A percentile compares a stretch with the other conserved stretches of the same genome.
These are phyloP conservation scores for Zalerion maritima DNA, from an alignment of 495 filamentous ascomycete species.

Conservation along the genomic window DNA sequence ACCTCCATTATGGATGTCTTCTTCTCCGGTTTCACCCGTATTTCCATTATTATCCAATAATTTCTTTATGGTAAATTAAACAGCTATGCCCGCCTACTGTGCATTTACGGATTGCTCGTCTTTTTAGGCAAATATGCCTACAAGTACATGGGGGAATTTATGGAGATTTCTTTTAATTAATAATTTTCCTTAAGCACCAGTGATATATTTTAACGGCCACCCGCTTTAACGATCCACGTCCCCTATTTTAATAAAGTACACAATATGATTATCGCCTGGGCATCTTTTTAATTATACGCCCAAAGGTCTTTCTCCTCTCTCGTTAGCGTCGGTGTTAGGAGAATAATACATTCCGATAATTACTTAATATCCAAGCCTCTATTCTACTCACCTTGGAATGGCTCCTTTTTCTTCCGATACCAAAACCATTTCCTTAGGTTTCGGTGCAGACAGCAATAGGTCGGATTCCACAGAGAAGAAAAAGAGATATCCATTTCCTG, in stretches of 20 bases:
- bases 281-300: slow-evolving; percentile 13
- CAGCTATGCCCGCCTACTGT: no score
- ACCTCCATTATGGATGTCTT: no score
- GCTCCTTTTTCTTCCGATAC: slow-evolving; percentile 16
- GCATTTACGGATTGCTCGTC: no score
- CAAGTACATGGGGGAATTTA: no score
- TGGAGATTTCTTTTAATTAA: slow-evolving; percentile 19
- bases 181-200: slow-evolving; percentile 6
- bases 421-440: slow-evolving; percentile 14
- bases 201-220: slow-evolving; percentile 10
- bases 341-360: slow-evolving; percentile 2
- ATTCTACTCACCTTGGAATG: slow-evolving; percentile 15
- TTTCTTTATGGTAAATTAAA: no score
- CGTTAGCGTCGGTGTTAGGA: slow-evolving; percentile 10
- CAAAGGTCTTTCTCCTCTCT: slow-evolving; percentile 11
- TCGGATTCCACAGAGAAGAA: slow-evolving; percentile 3
- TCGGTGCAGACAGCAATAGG: slow-evolving; percentile 11
- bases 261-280: slow-evolving; percentile 16
- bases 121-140: no score
- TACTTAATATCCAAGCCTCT: slow-evolving; percentile 17
- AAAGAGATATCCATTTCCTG: no score
- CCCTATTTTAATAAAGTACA: slow-evolving; percentile 15
- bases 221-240: slow-evolving; percentile 17
- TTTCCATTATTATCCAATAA: no score
- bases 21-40: no score